Evolutionary conservation across 2,329 filamentous ascomycete genomes (phyloP), one percentile per base, ranked within the genome.

Genomic region (Furcasterigmium furcatum): DNA sequence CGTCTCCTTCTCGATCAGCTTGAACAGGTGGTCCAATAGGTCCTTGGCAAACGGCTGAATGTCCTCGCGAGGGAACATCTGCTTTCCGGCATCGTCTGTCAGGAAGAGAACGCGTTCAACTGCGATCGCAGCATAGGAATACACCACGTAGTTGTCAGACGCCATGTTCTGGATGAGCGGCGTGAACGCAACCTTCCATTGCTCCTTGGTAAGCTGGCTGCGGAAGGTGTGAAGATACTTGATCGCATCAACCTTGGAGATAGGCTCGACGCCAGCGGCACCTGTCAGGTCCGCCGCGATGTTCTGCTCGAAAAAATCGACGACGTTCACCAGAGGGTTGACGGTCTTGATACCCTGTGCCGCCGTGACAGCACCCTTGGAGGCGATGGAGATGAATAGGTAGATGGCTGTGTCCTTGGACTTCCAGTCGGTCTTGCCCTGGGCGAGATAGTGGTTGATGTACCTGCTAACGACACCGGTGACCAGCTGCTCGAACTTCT

Each of bases 381-480:
- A 90, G 14, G 94, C 94, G 56, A 97, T 90, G 5, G 94, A 90
- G 30, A 94, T 84, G 74, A 95, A 99, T 14, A 99, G 81, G 60
- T 97, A 97, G 47, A 96, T 86, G n/a, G 94, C 94, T 1, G 92
- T 97, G 61, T 99, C 94, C 72, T 99, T 99, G 41, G 91, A 85
- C 67, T 95, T 95, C 94, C 94, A 99, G 64, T 96, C 91, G 16
- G 77, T 75, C 65, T 87, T 87, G 45, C 83, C 79, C 58, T 91
- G 91, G 45, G 87, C 77, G 22, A 99, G 77, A 62, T 95, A 96
- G 64, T 91, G 87, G 50, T 86, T 80, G 58, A 95, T 88, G 70
- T 97, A 96, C 55, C 81, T 84, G 51, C 85, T 85, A 19, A 95
- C 91, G n/a, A 95, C 88, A 43, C 76, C 79, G 1, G 92, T 97